Evolutionary conservation across 179 eudicot genomes (phyloP).

Genomic region (Corrigiola litoralis): DNA sequence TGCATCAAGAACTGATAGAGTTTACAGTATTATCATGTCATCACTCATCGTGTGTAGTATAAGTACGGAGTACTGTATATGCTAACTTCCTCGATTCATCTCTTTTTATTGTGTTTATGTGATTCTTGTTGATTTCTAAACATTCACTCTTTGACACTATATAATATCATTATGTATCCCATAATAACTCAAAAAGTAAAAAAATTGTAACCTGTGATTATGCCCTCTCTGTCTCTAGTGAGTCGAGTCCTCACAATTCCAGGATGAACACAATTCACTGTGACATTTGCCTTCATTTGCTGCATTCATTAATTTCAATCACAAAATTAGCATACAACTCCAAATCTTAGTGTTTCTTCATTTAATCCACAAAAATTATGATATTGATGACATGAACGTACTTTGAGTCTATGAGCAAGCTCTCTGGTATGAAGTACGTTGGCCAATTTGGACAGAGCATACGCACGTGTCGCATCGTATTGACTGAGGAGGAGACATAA

Average conservation of each 20-base stretch:
- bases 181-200: too few relatives aligned
- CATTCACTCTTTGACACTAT: too few relatives aligned
- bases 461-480: slow-evolving; percentile 44
- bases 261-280: slow-evolving; percentile 82
- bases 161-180: too few relatives aligned
- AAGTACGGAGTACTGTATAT: too few relatives aligned
- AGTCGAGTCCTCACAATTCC: slow-evolving; percentile 88
- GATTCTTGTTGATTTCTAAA: too few relatives aligned
- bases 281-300: slow-evolving; percentile 73
- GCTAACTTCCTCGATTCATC: not conserved
- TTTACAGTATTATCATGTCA: not conserved
- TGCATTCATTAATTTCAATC: slow-evolving; percentile 13
- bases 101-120: not conserved
- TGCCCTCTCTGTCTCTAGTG: slow-evolving; percentile 80
- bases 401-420: slow-evolving; percentile 34
- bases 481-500: slow-evolving; percentile 13
- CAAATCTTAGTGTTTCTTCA: too few relatives aligned
- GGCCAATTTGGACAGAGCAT: slow-evolving; percentile 46
- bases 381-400: not conserved
- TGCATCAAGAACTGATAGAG: not conserved
- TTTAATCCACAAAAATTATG: not conserved
- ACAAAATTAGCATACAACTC: not conserved
- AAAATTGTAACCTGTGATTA: slow-evolving; percentile 43
- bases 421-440: slow-evolving; percentile 42
- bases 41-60: too few relatives aligned